Evolutionary conservation across 257 asterid species (phyloP).

Genomic region (Solanum rostratum): DNA sequence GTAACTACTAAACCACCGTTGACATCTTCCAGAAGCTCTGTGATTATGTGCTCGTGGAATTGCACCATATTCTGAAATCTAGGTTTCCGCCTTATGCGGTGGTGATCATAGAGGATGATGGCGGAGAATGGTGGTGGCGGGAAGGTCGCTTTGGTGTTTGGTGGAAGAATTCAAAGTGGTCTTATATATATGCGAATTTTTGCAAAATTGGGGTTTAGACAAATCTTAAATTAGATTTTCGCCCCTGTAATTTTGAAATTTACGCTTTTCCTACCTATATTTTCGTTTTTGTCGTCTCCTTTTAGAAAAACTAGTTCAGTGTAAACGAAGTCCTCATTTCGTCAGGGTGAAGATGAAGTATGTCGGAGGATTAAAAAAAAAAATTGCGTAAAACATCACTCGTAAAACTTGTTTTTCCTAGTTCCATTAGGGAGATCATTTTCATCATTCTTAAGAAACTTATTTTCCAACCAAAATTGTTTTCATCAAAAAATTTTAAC

Average conservation of each 20-base stretch:
- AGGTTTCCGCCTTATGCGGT: neutral
- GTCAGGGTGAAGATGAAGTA: too few relatives aligned
- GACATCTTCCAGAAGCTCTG: slow-evolving; percentile 71
- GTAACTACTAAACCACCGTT: slow-evolving; percentile 76
- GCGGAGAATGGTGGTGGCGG: slow-evolving; percentile 10
- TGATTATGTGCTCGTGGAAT: slow-evolving; percentile 75
- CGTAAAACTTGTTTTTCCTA: too few relatives aligned
- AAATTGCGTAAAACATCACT: too few relatives aligned
- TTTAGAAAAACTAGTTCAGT: too few relatives aligned
- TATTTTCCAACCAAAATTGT: too few relatives aligned
- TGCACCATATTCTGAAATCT: slow-evolving; percentile 36
- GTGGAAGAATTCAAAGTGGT: neutral
- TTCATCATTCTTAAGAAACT: too few relatives aligned
- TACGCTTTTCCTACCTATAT: neutral
- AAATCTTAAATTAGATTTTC: neutral
- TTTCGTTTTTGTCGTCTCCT: neutral
- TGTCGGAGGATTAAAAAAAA: too few relatives aligned
- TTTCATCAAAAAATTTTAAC: too few relatives aligned
- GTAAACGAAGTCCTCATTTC: too few relatives aligned
- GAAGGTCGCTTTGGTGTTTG: neutral
- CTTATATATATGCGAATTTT: neutral
- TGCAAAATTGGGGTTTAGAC: neutral
- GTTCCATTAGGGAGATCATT: too few relatives aligned
- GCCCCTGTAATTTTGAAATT: neutral
- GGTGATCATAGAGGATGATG: neutral